Evolutionary conservation across 2,329 filamentous ascomycete genomes (phyloP).

Genomic region (Xylaria hypoxylon): DNA sequence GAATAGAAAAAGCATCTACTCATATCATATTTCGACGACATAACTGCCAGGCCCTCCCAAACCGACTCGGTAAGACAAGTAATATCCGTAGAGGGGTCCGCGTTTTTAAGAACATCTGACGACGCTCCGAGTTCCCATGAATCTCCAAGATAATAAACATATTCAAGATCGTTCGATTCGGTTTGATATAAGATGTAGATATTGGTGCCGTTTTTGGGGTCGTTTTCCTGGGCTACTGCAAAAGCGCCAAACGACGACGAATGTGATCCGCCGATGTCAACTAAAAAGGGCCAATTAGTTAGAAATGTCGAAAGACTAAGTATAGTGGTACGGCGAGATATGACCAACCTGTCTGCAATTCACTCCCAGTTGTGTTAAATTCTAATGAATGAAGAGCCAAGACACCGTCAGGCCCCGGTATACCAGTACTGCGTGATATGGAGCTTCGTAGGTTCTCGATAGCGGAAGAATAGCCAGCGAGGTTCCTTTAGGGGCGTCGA

Average conservation of each 20-base stretch:
- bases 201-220: conserved; percentile 3
- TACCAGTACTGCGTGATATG: conserved; percentile 1
- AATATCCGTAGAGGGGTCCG: conserved; percentile 21
- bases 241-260: conserved; percentile 15
- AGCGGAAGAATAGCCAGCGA: conserved; percentile 13
- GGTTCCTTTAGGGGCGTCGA: not conserved
- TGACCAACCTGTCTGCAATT: not conserved
- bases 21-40: conserved; percentile 16
- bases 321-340: not conserved
- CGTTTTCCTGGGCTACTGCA: conserved; percentile 13
- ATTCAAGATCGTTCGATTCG: conserved; percentile 15
- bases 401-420: conserved; percentile 1
- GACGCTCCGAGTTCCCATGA: not conserved
- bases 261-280: not conserved
- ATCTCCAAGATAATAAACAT: conserved; percentile 5
- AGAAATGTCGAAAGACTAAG: not conserved
- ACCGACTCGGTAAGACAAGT: conserved; percentile 15
- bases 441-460: not conserved
- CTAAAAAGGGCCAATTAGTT: not conserved
- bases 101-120: conserved; percentile 15
- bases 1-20: conserved; percentile 16
- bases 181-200: conserved; percentile 22
- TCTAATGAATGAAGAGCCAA: conserved; percentile 15
- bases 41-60: not conserved
- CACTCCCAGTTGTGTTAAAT: not conserved